These are phyloP conservation scores for Penicillium nucicola DNA, from an alignment of 495 filamentous ascomycete species.

Conservation along the genomic window DNA sequence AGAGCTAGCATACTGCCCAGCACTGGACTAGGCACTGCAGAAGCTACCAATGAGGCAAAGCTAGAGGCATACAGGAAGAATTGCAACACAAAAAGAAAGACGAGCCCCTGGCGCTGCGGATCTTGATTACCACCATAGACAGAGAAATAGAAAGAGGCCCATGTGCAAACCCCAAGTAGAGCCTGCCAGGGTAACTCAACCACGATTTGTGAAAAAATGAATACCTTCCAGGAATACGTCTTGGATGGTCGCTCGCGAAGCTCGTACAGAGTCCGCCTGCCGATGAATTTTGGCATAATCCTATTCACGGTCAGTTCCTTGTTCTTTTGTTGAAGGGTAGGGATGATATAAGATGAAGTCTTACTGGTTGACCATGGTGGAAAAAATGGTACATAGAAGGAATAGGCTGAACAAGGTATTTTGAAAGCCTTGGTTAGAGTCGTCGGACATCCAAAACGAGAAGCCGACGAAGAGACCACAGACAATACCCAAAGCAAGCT, in stretches of 20 bases:
- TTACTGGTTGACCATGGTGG: constrained; percentile 3
- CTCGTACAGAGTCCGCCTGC: constrained; percentile 1
- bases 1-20: constrained; percentile 45
- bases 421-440: constrained; percentile 10
- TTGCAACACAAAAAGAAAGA: constrained; percentile 45
- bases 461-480: constrained; percentile 14
- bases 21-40: constrained; percentile 48
- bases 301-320: background rate
- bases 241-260: constrained; percentile 45
- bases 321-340: too few relatives aligned
- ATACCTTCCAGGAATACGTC: constrained; percentile 61
- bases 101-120: constrained; percentile 43
- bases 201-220: constrained; percentile 57
- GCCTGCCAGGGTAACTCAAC: constrained; percentile 66
- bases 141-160: background rate
- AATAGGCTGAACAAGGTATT: constrained; percentile 12
- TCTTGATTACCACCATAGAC: constrained; percentile 47
- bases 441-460: constrained; percentile 16
- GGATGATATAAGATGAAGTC: background rate
- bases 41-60: constrained; percentile 54
- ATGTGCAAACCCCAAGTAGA: constrained; percentile 45
- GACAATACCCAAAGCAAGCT: background rate
- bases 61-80: constrained; percentile 49
- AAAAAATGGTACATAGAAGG: constrained; percentile 6
- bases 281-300: constrained; percentile 11